phyloP scores from a whole-genome alignment of 2,329 filamentous ascomycete genomes.

The Colletotrichum sp. region DNA sequence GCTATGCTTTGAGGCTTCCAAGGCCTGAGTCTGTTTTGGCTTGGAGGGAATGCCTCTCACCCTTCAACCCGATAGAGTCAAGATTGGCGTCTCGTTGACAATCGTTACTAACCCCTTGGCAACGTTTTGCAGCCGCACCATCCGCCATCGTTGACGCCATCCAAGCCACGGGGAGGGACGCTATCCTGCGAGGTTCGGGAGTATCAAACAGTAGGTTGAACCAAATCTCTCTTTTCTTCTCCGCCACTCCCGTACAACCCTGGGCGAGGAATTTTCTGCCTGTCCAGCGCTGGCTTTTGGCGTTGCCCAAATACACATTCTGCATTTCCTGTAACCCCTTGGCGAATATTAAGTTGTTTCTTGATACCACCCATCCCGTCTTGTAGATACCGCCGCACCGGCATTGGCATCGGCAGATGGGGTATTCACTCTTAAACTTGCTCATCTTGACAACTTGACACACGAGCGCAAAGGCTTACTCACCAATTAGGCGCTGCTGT shows the following conservation, averaged over 20 bases:
- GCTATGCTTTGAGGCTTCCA: not conserved
- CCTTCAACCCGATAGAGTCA: not conserved
- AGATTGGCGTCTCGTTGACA: not conserved
- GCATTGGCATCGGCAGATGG: slow-evolving; percentile 1
- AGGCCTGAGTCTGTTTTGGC: not conserved
- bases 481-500: slow-evolving; percentile 73
- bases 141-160: slow-evolving; percentile 90
- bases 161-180: slow-evolving; percentile 88
- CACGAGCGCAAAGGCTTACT: slow-evolving; percentile 1
- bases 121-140: slow-evolving; percentile 67
- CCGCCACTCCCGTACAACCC: not conserved
- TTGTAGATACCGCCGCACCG: not conserved
- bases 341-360: slow-evolving; percentile 8
- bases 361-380: slow-evolving; percentile 1
- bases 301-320: not conserved
- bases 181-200: slow-evolving; percentile 90
- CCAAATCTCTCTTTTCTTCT: slow-evolving; percentile 10
- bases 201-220: slow-evolving; percentile 75
- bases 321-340: slow-evolving; percentile 10
- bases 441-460: not conserved
- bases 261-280: not conserved
- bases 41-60: not conserved
- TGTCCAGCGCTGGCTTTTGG: not conserved
- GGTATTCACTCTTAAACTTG: not conserved
- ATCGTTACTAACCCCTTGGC: slow-evolving; percentile 7